phyloP scores from a whole-genome alignment of 2,329 filamentous ascomycete genomes.

The Exophiala xenobiotica region DNA sequence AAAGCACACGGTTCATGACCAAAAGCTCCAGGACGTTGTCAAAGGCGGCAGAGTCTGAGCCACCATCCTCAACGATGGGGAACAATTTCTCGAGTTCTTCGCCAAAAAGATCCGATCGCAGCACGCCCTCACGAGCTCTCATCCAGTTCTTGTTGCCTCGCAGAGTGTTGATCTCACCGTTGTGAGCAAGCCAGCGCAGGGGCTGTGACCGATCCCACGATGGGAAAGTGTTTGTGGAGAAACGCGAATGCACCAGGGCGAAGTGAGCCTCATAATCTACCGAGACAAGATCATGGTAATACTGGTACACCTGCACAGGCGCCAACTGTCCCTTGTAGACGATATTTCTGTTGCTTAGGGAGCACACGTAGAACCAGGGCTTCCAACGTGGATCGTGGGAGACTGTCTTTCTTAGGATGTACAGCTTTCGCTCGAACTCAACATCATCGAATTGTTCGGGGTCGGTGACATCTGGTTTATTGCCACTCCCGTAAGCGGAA shows the following conservation, averaged over 20 bases:
- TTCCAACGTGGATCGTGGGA: conserved; percentile 92
- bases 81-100: conserved; percentile 89
- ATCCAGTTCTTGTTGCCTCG: conserved; percentile 99
- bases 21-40: conserved; percentile 94
- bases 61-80: conserved; percentile 93
- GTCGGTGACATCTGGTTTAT: conserved; percentile 75
- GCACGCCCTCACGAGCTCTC: conserved; percentile 90
- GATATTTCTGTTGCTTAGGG: conserved; percentile 95
- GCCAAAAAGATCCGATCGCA: conserved; percentile 89
- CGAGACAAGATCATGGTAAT: conserved; percentile 95
- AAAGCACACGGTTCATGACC: conserved; percentile 93
- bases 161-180: conserved; percentile 97
- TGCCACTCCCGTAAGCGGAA: conserved; percentile 79
- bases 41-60: conserved; percentile 94
- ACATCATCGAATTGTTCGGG: conserved; percentile 77
- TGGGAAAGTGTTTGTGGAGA: conserved; percentile 97
- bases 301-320: conserved; percentile 93
- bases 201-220: conserved; percentile 98
- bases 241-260: conserved; percentile 92
- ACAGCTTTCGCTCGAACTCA: conserved; percentile 89
- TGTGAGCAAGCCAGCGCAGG: conserved; percentile 93
- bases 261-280: conserved; percentile 98
- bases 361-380: conserved; percentile 99
- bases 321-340: conserved; percentile 97
- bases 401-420: conserved; percentile 88